Evolutionary conservation across 2,329 filamentous ascomycete species (phyloP), one percentile per base, ranked within the genome.

Genomic region (Colletotrichum australisinense): DNA sequence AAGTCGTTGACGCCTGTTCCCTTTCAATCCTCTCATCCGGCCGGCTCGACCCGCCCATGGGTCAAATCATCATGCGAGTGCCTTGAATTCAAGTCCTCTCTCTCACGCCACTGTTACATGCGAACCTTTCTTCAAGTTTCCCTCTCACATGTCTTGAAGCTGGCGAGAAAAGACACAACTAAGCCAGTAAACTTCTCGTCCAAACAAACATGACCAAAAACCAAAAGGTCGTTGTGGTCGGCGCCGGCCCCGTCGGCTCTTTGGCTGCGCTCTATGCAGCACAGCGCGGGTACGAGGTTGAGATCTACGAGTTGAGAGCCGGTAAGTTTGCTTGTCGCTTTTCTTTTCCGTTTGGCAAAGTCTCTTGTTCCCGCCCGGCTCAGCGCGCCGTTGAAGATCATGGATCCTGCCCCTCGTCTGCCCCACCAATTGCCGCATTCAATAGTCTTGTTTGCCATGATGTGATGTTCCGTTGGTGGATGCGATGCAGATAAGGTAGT

Each of bases 191-290:
- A 30, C 28, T 46, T 28, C 19, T 35, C 38, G 19, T 12, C 32
- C 16, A 24, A 9, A 16, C 59, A 22, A 63, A 22, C 6, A 86
- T 86, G 83, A 77, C 77, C 26, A 78, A 77, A 32, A 81, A 74
- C 73, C 89, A 94, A 78, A 97, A 94, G 83, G 91, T 93, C 68
- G 89, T 97, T 24, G 89, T 99, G 59, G 93, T 99, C 62, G 97
- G 97, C 67, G 97, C 95, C 67, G 97, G 97, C 1, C 97, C 97
- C 0, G 97, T 99, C 8, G 97, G 97, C 52, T 94, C 95, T 12
- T 86, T 99, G 55, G 95, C 97, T 28, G 97, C 95, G 56, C 86
- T 99, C 6, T 99, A 98, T 85, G 96, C 97, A 67, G 96, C 97
- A 4, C 90, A 93, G 77, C 89, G 96, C 81, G 97, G 95, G 56